A percentile compares a stretch with the other conserved stretches of the same genome.
Conservation (phyloP, 345 rosid species). For the Clausena lansium region DNA sequence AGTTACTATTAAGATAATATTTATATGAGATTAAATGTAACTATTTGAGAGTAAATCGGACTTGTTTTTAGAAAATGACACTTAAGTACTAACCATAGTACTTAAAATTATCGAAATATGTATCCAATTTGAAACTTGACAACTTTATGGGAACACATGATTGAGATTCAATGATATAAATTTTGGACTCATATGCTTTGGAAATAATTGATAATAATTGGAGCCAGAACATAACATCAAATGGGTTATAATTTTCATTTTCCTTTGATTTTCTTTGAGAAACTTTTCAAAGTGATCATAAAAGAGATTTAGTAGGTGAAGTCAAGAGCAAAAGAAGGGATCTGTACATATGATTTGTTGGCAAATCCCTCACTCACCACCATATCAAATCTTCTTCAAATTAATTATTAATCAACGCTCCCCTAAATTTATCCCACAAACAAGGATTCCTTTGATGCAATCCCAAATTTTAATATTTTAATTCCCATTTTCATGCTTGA, state of each 20-base stretch:
- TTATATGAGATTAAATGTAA: too few species aligned
- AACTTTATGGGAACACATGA: constrained; percentile 20
- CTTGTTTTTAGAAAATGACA: background rate
- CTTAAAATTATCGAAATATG: constrained; percentile 4
- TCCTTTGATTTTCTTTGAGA: constrained; percentile 8
- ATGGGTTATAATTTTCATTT: background rate
- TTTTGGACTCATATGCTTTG: constrained; percentile 32
- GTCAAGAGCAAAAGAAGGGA: constrained; percentile 49
- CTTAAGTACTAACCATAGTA: constrained; percentile 4
- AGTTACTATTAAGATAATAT: background rate
- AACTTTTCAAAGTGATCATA: background rate
- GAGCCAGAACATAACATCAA: background rate
- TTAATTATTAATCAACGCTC: constrained; percentile 9
- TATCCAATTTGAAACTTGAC: constrained; percentile 3
- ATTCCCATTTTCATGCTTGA: background rate
- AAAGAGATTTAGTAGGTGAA: constrained; percentile 19
- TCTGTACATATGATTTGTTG: constrained; percentile 38
- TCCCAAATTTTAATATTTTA: constrained; percentile 3
- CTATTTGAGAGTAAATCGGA: background rate
- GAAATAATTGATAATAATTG: constrained; percentile 41
- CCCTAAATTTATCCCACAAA: constrained; percentile 23
- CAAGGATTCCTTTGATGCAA: constrained; percentile 9
- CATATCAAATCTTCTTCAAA: constrained; percentile 20
- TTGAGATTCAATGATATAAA: constrained; percentile 27
- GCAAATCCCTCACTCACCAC: constrained; percentile 37